Base-by-base conservation (phyloP, 176 grass and related monocot species). In the Cenchrus americanus region DNA sequence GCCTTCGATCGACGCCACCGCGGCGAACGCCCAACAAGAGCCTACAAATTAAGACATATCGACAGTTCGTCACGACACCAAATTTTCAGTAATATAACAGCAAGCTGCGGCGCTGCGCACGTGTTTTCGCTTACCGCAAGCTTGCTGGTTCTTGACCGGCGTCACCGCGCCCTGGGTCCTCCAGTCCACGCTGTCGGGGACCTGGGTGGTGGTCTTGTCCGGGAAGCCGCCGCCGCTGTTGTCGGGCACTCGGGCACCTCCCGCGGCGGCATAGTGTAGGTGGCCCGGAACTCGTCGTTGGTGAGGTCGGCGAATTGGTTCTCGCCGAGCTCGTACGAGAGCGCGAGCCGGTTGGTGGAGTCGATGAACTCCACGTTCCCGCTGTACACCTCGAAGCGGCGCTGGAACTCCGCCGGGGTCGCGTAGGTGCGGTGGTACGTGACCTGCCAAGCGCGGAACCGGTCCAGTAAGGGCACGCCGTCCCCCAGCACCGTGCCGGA, bases 81-180 rank as follows among this genome's bases (percentile, higher is more conserved):
- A 30, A 30, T 30, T 2, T 30, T 30, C 27, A 30, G 27, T 30
- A 30, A 30, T 30, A 30, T 30, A 30, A 30, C 27, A 30, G 27
- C 27, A 30, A 1, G 27, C 27, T 30, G 27, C 27, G 27, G 1
- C 27, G 27, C 27, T 30, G 27, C 27, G 27, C 27, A 30, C 27
- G 27, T 30, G 27, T 47, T 47, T 47, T 10, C 7, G 7, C 44
- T 47, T 9, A 93, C 87, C 87, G n/a, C 91, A 93, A 47, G 7
- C 7, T 71, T 82, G 66, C 48, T 93, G 91, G 66, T 85, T 52
- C 69, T 93, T 93, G 41, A 93, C 59, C 3, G n/a, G 72, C 21
- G 91, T 85, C 47, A 93, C 91, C 0, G 91, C 84, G 19, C 91
- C 91, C 65, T 69, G 62, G 40, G 71, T 41, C 75, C 87, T 84